Conservation (phyloP, 768 basidiomycete genomes). For the Butyriboletus loyo region DNA sequence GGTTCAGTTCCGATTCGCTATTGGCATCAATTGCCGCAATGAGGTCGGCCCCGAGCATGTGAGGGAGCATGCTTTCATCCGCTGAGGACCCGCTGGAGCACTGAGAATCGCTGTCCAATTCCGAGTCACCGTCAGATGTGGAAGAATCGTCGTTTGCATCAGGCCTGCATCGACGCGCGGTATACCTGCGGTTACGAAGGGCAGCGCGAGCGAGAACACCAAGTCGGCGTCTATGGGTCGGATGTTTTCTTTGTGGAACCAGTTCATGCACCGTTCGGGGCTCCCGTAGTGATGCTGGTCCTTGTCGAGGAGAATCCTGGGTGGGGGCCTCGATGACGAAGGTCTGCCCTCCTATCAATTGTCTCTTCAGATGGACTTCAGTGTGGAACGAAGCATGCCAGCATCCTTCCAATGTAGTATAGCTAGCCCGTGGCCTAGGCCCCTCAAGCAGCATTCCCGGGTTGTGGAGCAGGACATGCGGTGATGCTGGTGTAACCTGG, state of each 20-base stretch:
- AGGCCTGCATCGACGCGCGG: neutral
- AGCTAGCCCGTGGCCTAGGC: slow-evolving; percentile 1
- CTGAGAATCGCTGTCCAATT: slow-evolving; percentile 17
- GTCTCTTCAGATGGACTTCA: neutral
- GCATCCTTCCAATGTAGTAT: neutral
- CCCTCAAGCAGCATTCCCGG: neutral
- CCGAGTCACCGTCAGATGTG: slow-evolving; percentile 16
- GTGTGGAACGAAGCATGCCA: slow-evolving; percentile 1
- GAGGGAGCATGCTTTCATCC: slow-evolving; percentile 21
- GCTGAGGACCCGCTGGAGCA: slow-evolving; percentile 20
- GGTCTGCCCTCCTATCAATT: neutral
- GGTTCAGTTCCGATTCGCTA: slow-evolving; percentile 22
- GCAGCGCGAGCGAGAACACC: slow-evolving; percentile 22
- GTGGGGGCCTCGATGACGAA: neutral
- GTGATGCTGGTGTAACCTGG: neutral
- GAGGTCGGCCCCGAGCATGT: slow-evolving; percentile 26
- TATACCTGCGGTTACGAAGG: slow-evolving; percentile 17
- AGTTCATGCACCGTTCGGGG: neutral
- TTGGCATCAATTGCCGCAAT: slow-evolving; percentile 28
- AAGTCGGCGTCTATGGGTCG: slow-evolving; percentile 1
- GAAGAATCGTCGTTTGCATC: slow-evolving; percentile 2
- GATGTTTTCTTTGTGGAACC: neutral
- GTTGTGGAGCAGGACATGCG: neutral
- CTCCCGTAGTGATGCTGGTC: neutral
- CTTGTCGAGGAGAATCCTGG: neutral